Percentiles rank a stretch among this genome's conserved stretches.
phyloP scores from a whole-genome alignment of 345 rosid genomes.

The Populus simonii region DNA sequence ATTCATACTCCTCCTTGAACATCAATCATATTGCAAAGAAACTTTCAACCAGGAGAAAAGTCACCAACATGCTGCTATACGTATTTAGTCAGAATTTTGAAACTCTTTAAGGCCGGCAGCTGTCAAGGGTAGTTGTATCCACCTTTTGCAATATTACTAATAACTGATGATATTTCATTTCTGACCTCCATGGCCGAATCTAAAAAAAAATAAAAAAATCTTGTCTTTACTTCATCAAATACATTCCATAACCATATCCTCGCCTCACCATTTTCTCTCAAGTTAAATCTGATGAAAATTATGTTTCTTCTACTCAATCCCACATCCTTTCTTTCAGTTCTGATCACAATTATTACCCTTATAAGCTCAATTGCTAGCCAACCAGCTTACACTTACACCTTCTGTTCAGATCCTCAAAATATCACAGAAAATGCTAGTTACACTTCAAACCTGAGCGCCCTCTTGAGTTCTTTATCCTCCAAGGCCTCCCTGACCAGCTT shows the following conservation, averaged over 20 bases:
- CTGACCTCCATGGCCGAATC: too few species aligned
- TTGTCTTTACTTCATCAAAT: too few species aligned
- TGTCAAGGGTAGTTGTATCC: too few species aligned
- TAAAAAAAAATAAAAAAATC: too few species aligned
- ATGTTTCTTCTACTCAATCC: constrained; percentile 4
- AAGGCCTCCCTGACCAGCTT: constrained; percentile 18
- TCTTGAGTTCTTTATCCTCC: constrained; percentile 20
- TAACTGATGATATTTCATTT: too few species aligned
- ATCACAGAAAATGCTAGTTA: neutral
- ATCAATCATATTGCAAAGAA: too few species aligned
- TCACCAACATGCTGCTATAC: too few species aligned
- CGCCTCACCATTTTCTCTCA: neutral
- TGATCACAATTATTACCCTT: neutral
- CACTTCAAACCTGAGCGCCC: constrained; percentile 9
- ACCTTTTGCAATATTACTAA: too few species aligned
- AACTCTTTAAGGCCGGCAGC: too few species aligned
- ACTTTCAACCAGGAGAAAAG: too few species aligned
- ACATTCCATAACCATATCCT: neutral
- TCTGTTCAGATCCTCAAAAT: neutral
- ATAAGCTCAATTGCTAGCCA: neutral
- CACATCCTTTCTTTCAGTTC: neutral
- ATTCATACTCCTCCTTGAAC: too few species aligned
- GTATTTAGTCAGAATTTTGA: too few species aligned
- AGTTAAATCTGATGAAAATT: neutral
- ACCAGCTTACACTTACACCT: neutral